Percentiles rank a stretch among this genome's conserved stretches.
Evolutionary conservation across 805 yeast genomes (phyloP).

Genomic region (Jamesozyma piceae): DNA sequence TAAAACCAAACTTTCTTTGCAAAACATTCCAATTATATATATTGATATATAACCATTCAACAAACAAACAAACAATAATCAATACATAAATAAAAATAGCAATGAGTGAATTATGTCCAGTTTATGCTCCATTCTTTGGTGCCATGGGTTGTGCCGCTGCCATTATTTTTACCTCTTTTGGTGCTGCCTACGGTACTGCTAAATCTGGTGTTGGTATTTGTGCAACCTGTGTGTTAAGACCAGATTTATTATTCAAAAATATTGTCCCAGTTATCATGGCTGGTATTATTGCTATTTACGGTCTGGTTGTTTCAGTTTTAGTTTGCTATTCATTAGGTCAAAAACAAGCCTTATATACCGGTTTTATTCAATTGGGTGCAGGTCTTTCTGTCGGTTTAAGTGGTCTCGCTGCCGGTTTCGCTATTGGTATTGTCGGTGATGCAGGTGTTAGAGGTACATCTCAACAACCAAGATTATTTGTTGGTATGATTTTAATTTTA

Average conservation of each 20-base stretch:
- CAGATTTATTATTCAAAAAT: constrained; percentile 86
- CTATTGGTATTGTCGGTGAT: constrained; percentile 98
- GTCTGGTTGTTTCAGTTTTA: constrained; percentile 90
- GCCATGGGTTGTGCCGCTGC: constrained; percentile 99
- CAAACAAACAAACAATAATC: not conserved
- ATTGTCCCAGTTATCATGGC: constrained; percentile 98
- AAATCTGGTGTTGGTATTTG: constrained; percentile 99
- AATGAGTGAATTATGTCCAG: constrained; percentile 34
- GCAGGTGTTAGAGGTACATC: constrained; percentile 99
- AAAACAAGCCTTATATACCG: constrained; percentile 88
- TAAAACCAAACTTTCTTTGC: not conserved
- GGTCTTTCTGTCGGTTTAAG: constrained; percentile 95
- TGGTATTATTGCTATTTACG: constrained; percentile 98
- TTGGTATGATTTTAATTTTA: constrained; percentile 95
- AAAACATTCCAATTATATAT: not conserved
- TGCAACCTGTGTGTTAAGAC: constrained; percentile 96
- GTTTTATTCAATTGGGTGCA: constrained; percentile 96
- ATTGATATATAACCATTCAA: not conserved
- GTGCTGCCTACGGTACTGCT: constrained; percentile 99
- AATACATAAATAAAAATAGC: not conserved
- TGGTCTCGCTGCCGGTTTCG: constrained; percentile 97
- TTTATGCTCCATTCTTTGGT: constrained; percentile 85
- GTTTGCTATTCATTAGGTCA: constrained; percentile 85
- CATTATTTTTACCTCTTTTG: constrained; percentile 95
- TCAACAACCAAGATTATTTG: constrained; percentile 96